phyloP scores from a whole-genome alignment of 192 early-diverging fungal genomes.

The Chytriomyces confervae region DNA sequence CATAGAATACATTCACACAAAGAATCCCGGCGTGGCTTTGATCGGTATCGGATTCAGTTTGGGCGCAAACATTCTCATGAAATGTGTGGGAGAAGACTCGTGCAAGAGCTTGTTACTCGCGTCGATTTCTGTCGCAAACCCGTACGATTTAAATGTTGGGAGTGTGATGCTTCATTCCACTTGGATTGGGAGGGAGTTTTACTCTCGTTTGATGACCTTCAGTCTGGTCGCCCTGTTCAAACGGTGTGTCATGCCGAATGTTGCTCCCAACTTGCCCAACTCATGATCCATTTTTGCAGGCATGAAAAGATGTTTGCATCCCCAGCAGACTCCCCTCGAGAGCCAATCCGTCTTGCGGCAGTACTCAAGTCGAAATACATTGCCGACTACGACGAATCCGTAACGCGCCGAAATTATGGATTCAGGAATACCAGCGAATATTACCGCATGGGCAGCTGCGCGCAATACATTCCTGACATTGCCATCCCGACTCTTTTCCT shows the following conservation, averaged over 20 bases:
- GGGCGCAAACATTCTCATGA: slow-evolving; percentile 91
- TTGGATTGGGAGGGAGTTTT: slow-evolving; percentile 63
- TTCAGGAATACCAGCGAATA: slow-evolving; percentile 84
- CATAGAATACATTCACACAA: slow-evolving; percentile 58
- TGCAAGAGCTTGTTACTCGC: slow-evolving; percentile 75
- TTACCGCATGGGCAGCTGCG: slow-evolving; percentile 48
- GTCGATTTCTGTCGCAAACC: slow-evolving; percentile 83
- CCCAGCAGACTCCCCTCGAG: slow-evolving; percentile 45
- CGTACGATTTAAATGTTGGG: slow-evolving; percentile 76
- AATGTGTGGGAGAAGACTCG: slow-evolving; percentile 84
- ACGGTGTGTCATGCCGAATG: slow-evolving; percentile 1
- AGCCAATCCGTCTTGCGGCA: slow-evolving; percentile 54
- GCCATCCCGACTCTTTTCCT: slow-evolving; percentile 86
- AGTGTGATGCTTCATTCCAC: slow-evolving; percentile 54
- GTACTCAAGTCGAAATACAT: slow-evolving; percentile 65
- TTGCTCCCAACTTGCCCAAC: not conserved
- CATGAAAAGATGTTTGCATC: slow-evolving; percentile 34
- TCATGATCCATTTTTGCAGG: slow-evolving; percentile 5
- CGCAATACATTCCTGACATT: slow-evolving; percentile 53
- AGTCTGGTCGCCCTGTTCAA: slow-evolving; percentile 59
- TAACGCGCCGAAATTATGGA: slow-evolving; percentile 74
- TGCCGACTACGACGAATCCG: slow-evolving; percentile 82
- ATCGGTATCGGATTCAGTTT: slow-evolving; percentile 90
- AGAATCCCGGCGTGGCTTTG: slow-evolving; percentile 67
- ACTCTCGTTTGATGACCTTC: slow-evolving; percentile 63